Evolutionary conservation across 768 basidiomycete species (phyloP).

Genomic region (Pulveroboletus sp.): DNA sequence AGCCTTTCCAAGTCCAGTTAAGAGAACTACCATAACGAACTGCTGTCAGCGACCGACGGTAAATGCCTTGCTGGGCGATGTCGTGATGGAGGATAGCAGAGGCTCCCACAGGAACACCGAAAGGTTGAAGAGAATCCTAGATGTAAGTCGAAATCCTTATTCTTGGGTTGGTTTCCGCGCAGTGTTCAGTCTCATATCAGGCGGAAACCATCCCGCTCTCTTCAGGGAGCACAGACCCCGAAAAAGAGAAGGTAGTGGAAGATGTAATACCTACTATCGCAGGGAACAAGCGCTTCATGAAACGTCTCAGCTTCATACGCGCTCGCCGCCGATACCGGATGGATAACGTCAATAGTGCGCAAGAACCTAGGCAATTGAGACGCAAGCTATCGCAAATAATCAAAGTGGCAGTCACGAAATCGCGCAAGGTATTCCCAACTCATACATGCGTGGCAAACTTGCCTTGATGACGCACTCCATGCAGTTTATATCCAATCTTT

Average conservation of each 20-base stretch:
- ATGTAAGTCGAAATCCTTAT: conserved; percentile 11
- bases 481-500: conserved; percentile 22
- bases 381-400: conserved; percentile 18
- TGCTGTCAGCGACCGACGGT: conserved; percentile 11
- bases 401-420: conserved; percentile 19
- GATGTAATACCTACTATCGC: conserved; percentile 6
- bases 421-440: conserved; percentile 21
- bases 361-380: conserved; percentile 7
- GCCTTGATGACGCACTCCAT: conserved; percentile 20
- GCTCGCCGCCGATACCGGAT: neutral
- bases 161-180: neutral
- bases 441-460: conserved; percentile 10
- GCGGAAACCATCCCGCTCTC: conserved; percentile 1
- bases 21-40: conserved; percentile 1
- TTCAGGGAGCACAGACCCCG: conserved; percentile 5
- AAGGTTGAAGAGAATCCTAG: conserved; percentile 13
- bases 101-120: conserved; percentile 3
- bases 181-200: conserved; percentile 12
- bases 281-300: conserved; percentile 3
- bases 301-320: conserved; percentile 6
- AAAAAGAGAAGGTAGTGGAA: conserved; percentile 1
- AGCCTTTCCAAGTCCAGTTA: conserved; percentile 6
- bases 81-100: neutral
- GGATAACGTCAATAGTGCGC: conserved; percentile 4
- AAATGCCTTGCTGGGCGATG: neutral